Base-by-base conservation (phyloP, 2,329 filamentous ascomycete species). In the Dactylellina sp. region DNA sequence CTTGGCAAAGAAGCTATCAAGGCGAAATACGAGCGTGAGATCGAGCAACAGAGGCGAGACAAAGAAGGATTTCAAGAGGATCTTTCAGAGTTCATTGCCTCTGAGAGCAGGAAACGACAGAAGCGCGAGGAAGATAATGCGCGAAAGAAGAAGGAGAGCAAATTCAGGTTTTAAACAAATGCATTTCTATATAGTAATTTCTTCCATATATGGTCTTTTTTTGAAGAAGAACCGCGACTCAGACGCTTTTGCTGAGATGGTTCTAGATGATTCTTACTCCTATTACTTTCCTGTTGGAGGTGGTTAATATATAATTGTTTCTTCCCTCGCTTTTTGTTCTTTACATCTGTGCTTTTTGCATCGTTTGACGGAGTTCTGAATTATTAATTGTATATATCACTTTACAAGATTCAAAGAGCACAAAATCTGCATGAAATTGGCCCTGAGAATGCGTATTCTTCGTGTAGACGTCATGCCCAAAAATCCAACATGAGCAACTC, bases 21-120 rank as follows among this genome's bases (percentile, higher is more conserved):
- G 81, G 88, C 86, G 79, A 86, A 89, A 79, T 99, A 96, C 79
- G 93, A 98, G 70, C 88, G 85, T 35, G 84, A 88, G 80, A 85
- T 86, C 78, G 85, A 87, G 79, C 85, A 86, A 32, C 64, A 83
- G 84, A 90, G 84, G 80, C 87, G 82, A 79, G 85, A 83, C 70
- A 86, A 89, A 76, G 90, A 91, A 80, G 88, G 89, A 16, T 89
- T 90, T 81, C 91, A 96, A 80, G 94, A 98, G 78, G 94, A 97
- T 80, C 82, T 99, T 65, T 94, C 89, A 78, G 91, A 97, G 79
- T 96, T 99, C 91, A 97, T 99, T 83, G 92, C 92, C 11, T 89
- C 92, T 79, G 95, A 98, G 83, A 92, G 89, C 79, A 87, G 92
- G 76, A 98, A 98, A 86, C 87, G 93, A 80, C 86, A 93, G 80